Base-by-base conservation (phyloP, 2,329 filamentous ascomycete genomes). In the Alternaria consortialis region DNA sequence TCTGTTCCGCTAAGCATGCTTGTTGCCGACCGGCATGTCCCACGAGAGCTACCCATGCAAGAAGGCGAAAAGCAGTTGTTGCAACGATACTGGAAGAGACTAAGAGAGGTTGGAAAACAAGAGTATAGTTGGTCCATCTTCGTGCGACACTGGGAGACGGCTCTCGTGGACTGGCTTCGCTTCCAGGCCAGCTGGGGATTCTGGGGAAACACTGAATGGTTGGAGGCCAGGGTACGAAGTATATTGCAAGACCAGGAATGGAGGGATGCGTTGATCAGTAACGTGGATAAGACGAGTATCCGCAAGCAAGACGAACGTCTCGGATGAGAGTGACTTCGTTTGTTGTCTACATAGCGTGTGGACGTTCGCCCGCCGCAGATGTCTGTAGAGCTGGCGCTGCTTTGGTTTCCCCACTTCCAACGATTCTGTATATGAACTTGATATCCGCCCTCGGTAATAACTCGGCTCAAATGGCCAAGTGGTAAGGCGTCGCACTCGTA, bases 131-230 rank as follows among this genome's bases (percentile, higher is more conserved):
- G 86, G 85, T 77, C 82, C 0, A 69, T 77, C 0, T 85, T 91
- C 15, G 71, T 83, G 5, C 75, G 83, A 20, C 88, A 91, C 66
- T 91, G 88, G 88, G 87, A 91, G 73, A 84, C 84, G 4, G 88
- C 89, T 0, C 73, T 91, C 4, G 87, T 91, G 0, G 89, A 91
- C 69, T 91, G 89, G 89, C 82, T 88, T 32, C 63, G 79, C 4
- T 81, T 81, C 40, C 79, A 81, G 52, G 78, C 77, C 2, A 76
- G 77, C 23, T 78, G 75, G 75, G 75, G 75, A 1, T 77, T 78
- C 37, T 78, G 75, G 75, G 75, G 75, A 1, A 76, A 78, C 20
- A 77, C 74, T 0, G 70, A 73, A 42, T 78, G 75, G 75, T 57
- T 78, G 20, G 75, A 77, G 36, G 73, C 74, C 43, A 65, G 75